Evolutionary conservation across 1,139 yeast species (phyloP), one percentile per base, ranked within the genome.

Genomic region (Geotrichum europaeum): DNA sequence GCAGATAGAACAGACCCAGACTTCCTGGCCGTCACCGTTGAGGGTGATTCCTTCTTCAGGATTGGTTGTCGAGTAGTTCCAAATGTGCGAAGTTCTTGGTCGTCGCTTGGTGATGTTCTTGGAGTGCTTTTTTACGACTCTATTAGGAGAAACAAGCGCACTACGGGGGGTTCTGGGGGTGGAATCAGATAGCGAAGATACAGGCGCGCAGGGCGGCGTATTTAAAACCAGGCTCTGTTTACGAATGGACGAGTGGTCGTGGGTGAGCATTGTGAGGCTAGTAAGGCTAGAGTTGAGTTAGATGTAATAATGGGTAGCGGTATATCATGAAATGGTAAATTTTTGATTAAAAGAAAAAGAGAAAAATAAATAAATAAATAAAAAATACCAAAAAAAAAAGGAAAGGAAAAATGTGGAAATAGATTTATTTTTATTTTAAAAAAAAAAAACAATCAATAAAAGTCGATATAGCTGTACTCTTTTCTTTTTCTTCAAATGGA

Each of bases 1-100:
- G 57, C 62, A 60, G 18, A 60, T 36, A 18, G 59, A 49, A 49
- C 62, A 60, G 12, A 55, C 55, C 62, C 62, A 60, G n/a, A 60
- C 43, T 52, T 57, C 62, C 25, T 60, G 62, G 52, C 62, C 62
- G 25, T 60, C 58, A 6, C 32, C 25, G 50, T 60, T 60, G 40
- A 57, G 52, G 20, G 60, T 57, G 34, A 60, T 55, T n/a, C 57
- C 57, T 7, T 60, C 60, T 32, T 51, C 57, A 15, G 62, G 62
- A 34, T 60, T 53, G 30, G 50, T 56, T 22, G 58, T 60, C n/a
- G 62, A 53, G 50, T 60, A 60, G 51, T 56, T 40, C 62, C 62
- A 60, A 34, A 60, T 60, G 40, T 58, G 62, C 3, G 60, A 57
- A 13, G 62, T 60, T 49, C 62, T 25, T 9, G 62, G 62, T 15